Evolutionary conservation across 2,329 filamentous ascomycete species (phyloP).

Genomic region (Ophiostoma triangulosporum): DNA sequence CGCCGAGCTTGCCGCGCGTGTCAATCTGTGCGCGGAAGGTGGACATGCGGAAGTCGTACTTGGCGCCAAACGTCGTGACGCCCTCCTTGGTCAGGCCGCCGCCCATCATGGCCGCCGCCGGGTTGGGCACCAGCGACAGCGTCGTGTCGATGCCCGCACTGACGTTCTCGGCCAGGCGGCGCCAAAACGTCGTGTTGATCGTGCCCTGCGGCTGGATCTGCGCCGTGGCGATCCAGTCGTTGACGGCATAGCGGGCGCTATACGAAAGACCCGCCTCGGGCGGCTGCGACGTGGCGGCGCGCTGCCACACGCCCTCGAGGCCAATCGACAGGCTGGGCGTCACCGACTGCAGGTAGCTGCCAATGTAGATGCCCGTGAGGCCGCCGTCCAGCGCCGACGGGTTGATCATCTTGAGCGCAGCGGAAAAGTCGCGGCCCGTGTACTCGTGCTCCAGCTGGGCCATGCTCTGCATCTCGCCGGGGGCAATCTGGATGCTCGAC

Average conservation of each 20-base stretch:
- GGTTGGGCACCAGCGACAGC: constrained; percentile 58
- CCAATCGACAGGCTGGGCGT: constrained; percentile 79
- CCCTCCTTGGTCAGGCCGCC: constrained; percentile 75
- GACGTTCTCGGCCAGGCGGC: constrained; percentile 80
- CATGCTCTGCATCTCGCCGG: constrained; percentile 68
- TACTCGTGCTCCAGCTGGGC: constrained; percentile 94
- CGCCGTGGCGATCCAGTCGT: constrained; percentile 84
- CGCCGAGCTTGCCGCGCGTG: constrained; percentile 85
- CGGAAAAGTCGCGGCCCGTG: constrained; percentile 82
- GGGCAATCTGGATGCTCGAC: constrained; percentile 72
- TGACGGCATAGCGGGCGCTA: constrained; percentile 77
- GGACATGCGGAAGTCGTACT: constrained; percentile 95
- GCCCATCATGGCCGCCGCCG: constrained; percentile 49
- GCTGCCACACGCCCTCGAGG: constrained; percentile 89
- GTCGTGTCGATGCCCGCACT: constrained; percentile 94
- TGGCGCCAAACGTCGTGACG: constrained; percentile 79
- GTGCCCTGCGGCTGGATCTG: constrained; percentile 82
- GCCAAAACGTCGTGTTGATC: constrained; percentile 88
- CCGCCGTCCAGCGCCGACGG: constrained; percentile 88
- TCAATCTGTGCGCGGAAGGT: constrained; percentile 95
- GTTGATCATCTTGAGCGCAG: constrained; percentile 86
- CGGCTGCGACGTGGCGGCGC: constrained; percentile 65
- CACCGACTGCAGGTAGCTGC: constrained; percentile 86
- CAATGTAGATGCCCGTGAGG: constrained; percentile 87
- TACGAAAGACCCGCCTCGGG: constrained; percentile 90